Evolutionary conservation across 2,329 filamentous ascomycete species (phyloP).

Genomic region (Botrytis hyacinthi): DNA sequence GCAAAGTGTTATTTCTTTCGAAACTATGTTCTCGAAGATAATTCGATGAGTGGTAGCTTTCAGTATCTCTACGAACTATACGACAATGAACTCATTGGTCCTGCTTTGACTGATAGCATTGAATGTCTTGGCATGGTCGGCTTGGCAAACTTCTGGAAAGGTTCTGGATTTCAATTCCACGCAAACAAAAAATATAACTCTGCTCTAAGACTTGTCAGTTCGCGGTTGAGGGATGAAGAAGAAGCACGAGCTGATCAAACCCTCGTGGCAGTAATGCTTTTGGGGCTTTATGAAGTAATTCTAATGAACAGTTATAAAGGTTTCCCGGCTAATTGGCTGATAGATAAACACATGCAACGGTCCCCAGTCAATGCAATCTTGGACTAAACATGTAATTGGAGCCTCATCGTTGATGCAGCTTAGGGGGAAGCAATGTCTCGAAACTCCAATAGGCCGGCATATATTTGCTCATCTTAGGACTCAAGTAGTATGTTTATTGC

Average conservation of each 20-base stretch:
- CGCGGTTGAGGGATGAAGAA: conserved; percentile 25
- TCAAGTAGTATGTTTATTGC: conserved; percentile 28
- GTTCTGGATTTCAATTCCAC: conserved; percentile 23
- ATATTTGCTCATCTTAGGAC: conserved; percentile 54
- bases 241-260: conserved; percentile 33
- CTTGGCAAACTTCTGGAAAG: conserved; percentile 31
- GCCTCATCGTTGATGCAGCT: conserved; percentile 50
- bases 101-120: conserved; percentile 29
- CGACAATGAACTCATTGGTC: conserved; percentile 47
- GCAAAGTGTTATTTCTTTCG: conserved; percentile 34
- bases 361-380: conserved; percentile 48
- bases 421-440: conserved; percentile 49
- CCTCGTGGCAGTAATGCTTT: conserved; percentile 32
- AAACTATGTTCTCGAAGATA: conserved; percentile 32
- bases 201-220: conserved; percentile 26
- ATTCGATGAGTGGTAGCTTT: conserved; percentile 26
- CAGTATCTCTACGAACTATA: conserved; percentile 32
- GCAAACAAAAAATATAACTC: conserved; percentile 29
- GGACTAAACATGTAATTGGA: conserved; percentile 54
- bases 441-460: conserved; percentile 47
- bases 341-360: conserved; percentile 33
- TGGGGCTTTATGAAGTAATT: conserved; percentile 33
- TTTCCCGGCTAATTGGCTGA: conserved; percentile 39
- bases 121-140: conserved; percentile 31
- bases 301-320: conserved; percentile 45